Base-by-base conservation (phyloP, 495 filamentous ascomycete genomes). In the Hypomontagnella monticulosa region DNA sequence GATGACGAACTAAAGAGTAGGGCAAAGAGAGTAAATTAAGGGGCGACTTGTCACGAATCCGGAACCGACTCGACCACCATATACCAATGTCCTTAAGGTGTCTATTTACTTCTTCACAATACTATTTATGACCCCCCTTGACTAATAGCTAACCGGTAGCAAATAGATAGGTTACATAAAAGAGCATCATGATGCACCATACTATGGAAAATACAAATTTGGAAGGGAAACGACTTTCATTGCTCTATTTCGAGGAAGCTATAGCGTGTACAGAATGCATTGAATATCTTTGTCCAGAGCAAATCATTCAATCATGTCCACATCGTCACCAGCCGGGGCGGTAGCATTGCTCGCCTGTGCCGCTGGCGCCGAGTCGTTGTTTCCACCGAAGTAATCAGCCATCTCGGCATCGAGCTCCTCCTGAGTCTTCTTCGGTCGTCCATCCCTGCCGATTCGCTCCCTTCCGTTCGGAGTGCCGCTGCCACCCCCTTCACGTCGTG, bases 391-490 rank as follows among this genome's bases (percentile, higher is more conserved):
- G 77, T 98, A 98, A 71, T 97, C 92, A 33, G 87, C 93, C 94
- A 98, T 98, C 79, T 98, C 94, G 34, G 90, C 89, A 71, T 98
- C 94, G 37, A 98, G 80, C 71, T 98, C 91, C 67, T 96, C 91
- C 49, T 93, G 90, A 4, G 93, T 97, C 85, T 97, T 97, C 73
- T 86, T 89, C 2, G 89, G 89, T 49, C 94, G 84, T 41, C 87
- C 86, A 27, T 77, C 77, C 8, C 81, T 75, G 27, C 73, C 56
- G 66, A 75, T 60, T 4, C 69, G 58, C 33, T 78, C 73, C 18
- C 73, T 69, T n/a, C 72, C 75, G 5, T 74, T 75, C 12, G 75
- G 70, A 3, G 79, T 71, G 10, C 76, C 72, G 42, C 72, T 70
- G 19, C 78, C 76, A 33, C 71, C n/a, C n/a, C n/a, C 50, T 70